Evolutionary conservation across 1,139 yeast species (phyloP), one percentile per base, ranked within the genome.

Genomic region (Blastobotrys persicus): DNA sequence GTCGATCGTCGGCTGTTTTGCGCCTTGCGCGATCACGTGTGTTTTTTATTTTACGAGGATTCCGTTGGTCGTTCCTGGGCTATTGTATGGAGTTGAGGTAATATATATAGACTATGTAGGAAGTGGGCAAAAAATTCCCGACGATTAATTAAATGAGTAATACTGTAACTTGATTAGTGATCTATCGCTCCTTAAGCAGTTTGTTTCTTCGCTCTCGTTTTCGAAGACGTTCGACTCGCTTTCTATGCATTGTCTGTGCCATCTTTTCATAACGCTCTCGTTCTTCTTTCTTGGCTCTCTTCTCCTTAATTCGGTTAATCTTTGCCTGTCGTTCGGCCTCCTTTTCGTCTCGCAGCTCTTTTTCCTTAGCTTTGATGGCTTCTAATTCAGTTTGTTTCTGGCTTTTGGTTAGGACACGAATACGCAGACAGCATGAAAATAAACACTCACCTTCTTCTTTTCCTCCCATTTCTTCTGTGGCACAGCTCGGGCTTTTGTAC

Each of bases 141-240:
- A n/a, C n/a, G n/a, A n/a, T n/a, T n/a, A n/a, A n/a, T n/a, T n/a
- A n/a, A n/a, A n/a, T n/a, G n/a, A n/a, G n/a, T n/a, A n/a, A n/a
- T n/a, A n/a, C n/a, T n/a, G n/a, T n/a, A n/a, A n/a, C n/a, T n/a
- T n/a, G 9, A 23, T 23, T 23, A 23, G 28, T 23, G 28, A 26
- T 46, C 51, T 59, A 69, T 45, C 75, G 72, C 53, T 72, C 76
- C 55, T 70, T 70, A 48, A 72, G 64, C 53, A 71, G 54, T 62
- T 72, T 72, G 62, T 72, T 72, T 47, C 76, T 62, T 65, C 72
- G 72, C 50, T 72, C 76, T 31, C 72, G 59, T 48, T 66, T 59
- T 55, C 64, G 59, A 48, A 70, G 47, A 34, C 76, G 62, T 42
- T 70, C 76, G n/a, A 72, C 68, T 45, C 61, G 60, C 61, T 72